These are phyloP conservation scores for Periconia macrospinosa DNA, from an alignment of 2,329 filamentous ascomycete species.

Conservation along the genomic window DNA sequence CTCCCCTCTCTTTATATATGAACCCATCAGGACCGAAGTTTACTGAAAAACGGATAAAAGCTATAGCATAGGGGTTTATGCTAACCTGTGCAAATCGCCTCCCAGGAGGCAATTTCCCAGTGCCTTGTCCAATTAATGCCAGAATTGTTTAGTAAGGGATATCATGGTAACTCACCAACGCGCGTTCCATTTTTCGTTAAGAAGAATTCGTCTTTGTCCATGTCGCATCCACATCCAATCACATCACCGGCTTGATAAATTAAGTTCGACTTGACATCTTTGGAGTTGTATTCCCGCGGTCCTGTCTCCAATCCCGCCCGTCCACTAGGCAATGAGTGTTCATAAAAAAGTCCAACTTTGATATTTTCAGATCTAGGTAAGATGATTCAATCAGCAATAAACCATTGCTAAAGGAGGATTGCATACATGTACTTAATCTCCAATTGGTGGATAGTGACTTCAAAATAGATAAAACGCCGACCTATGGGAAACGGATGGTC, in stretches of 20 bases:
- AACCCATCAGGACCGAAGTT: conserved; percentile 5
- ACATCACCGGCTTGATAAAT: conserved; percentile 4
- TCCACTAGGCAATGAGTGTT: too few species aligned
- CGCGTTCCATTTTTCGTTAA: conserved; percentile 5
- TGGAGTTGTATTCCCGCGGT: conserved; percentile 3
- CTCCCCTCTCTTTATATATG: background rate
- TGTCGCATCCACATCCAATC: conserved; percentile 4
- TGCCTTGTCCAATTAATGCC: background rate
- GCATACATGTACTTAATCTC: background rate
- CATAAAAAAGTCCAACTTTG: background rate
- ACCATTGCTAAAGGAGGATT: background rate
- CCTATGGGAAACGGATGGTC: conserved; percentile 6
- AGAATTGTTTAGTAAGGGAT: background rate
- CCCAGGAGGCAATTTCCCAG: conserved; percentile 1
- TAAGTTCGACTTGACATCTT: background rate
- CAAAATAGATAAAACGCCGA: conserved; percentile 1
- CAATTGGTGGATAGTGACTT: conserved; percentile 1
- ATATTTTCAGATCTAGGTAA: background rate
- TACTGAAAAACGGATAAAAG: conserved; percentile 2
- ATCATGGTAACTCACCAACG: conserved; percentile 1
- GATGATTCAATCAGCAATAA: background rate
- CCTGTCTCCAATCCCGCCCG: conserved; percentile 1
- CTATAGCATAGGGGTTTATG: background rate
- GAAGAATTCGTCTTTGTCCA: conserved; percentile 2
- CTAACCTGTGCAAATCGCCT: conserved; percentile 1